Evolutionary conservation across 2,329 filamentous ascomycete species (phyloP).

Genomic region (Phyllosticta citrichinensis): DNA sequence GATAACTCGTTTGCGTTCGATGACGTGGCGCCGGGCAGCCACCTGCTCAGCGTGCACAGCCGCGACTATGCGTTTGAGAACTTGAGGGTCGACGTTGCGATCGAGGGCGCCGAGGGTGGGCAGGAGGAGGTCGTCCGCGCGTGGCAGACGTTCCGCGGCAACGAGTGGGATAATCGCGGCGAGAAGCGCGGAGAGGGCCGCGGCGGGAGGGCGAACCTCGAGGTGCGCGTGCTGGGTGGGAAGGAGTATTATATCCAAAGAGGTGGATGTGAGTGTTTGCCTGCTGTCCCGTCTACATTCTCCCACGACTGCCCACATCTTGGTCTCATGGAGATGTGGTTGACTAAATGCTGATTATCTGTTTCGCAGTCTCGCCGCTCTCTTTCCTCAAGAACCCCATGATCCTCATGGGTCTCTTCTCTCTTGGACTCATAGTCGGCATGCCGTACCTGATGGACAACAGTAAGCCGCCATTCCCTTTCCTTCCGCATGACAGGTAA

Average conservation of each 20-base stretch:
- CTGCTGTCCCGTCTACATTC: not conserved
- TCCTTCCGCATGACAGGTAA: not conserved
- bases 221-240: slow-evolving; percentile 49
- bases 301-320: not conserved
- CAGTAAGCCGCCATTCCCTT: slow-evolving; percentile 46
- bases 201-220: slow-evolving; percentile 28
- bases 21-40: slow-evolving; percentile 61
- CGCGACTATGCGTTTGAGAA: slow-evolving; percentile 66
- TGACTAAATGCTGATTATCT: not conserved
- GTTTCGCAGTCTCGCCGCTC: slow-evolving; percentile 58
- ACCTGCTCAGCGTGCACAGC: slow-evolving; percentile 73
- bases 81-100: slow-evolving; percentile 63
- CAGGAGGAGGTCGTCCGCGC: slow-evolving; percentile 44
- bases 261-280: slow-evolving; percentile 54
- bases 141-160: slow-evolving; percentile 81
- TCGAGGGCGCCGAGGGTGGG: slow-evolving; percentile 21
- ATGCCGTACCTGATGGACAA: slow-evolving; percentile 95
- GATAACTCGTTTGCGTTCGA: slow-evolving; percentile 66
- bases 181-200: slow-evolving; percentile 44
- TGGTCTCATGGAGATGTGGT: not conserved
- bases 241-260: slow-evolving; percentile 74
- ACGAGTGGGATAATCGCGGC: slow-evolving; percentile 83
- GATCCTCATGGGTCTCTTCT: slow-evolving; percentile 84
- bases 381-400: slow-evolving; percentile 87
- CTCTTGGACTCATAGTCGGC: slow-evolving; percentile 73